A percentile compares a stretch with the other conserved stretches of the same genome.
phyloP scores from a whole-genome alignment of 345 rosid species.

The Eucalyptus curtisii region DNA sequence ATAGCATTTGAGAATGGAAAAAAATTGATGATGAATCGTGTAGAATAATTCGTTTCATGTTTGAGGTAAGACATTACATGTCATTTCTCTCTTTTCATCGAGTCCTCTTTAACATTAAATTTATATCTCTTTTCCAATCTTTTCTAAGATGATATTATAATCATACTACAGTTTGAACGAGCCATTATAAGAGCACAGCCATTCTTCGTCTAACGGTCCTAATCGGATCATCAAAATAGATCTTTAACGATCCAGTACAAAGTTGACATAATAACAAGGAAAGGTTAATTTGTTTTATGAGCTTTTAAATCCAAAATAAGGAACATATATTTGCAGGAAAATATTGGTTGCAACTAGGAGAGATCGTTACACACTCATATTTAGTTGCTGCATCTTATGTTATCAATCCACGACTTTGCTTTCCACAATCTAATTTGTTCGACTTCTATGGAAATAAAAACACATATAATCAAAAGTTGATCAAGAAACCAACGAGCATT shows the following conservation, averaged over 20 bases:
- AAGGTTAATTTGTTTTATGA: background rate
- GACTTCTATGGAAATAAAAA: background rate
- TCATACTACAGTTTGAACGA: background rate
- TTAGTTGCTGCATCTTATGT: background rate
- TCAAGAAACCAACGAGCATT: background rate
- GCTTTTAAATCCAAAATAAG: background rate
- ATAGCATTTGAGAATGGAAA: background rate
- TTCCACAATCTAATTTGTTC: background rate
- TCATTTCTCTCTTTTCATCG: background rate
- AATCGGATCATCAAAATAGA: background rate
- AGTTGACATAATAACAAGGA: background rate
- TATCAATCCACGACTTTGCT: background rate
- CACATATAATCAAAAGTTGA: background rate
- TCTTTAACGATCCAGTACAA: background rate
- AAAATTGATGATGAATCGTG: background rate
- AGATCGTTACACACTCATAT: background rate
- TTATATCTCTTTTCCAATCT: background rate
- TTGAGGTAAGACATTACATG: background rate
- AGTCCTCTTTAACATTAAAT: background rate
- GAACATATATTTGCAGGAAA: background rate
- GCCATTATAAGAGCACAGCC: background rate
- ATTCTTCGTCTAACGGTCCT: background rate
- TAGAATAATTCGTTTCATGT: background rate
- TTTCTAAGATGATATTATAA: background rate
- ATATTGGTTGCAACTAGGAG: background rate